Percentiles rank a stretch among this genome's conserved stretches.
Evolutionary conservation across 2,329 filamentous ascomycete genomes (phyloP).

Genomic region (Emmonsia crescens): DNA sequence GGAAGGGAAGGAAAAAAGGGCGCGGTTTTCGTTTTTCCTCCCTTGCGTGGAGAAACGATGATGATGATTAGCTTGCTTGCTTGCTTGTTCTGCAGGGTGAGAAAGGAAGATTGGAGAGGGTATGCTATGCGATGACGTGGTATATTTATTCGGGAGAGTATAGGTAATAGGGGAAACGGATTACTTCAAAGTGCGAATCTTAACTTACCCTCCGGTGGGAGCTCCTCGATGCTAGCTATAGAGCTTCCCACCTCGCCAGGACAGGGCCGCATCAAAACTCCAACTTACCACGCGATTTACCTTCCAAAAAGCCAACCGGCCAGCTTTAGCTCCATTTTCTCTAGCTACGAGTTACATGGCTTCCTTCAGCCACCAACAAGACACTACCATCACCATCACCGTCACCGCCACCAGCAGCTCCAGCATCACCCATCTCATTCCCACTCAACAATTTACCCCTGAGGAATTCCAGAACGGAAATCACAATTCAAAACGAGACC

Average conservation of each 20-base stretch:
- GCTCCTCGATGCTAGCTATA: background rate
- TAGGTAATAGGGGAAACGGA: background rate
- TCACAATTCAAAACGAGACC: background rate
- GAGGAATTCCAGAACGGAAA: background rate
- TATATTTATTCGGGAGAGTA: background rate
- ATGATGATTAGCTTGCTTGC: background rate
- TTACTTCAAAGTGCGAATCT: background rate
- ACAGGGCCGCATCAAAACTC: background rate
- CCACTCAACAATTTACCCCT: background rate
- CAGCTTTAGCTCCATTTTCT: background rate
- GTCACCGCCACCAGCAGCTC: background rate
- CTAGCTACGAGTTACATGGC: background rate
- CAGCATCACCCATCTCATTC: background rate
- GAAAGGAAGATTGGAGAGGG: background rate
- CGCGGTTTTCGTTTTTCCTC: background rate
- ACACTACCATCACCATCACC: background rate
- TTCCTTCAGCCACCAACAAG: background rate
- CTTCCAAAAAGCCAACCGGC: background rate
- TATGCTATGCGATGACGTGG: background rate
- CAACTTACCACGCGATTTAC: background rate
- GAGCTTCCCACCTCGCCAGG: background rate
- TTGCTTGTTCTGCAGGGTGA: background rate
- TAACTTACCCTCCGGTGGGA: background rate
- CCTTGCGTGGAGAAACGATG: too few species aligned
- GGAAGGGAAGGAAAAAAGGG: background rate